Conservation (phyloP, 2,329 filamentous ascomycete species). For the Epichloe baconii region DNA sequence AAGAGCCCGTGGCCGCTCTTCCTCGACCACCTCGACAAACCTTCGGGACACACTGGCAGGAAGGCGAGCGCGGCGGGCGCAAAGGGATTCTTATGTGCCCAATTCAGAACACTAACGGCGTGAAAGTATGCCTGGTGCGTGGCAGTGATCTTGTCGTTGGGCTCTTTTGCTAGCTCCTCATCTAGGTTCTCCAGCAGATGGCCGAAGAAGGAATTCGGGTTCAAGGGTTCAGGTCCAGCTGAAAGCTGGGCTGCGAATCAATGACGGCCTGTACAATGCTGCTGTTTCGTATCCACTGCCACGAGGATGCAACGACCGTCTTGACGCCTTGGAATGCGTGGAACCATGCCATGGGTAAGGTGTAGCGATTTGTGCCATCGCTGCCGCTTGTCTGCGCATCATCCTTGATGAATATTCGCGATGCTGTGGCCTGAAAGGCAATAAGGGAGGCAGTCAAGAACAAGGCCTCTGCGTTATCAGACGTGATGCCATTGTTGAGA, state of each 20-base stretch:
- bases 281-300: conserved; percentile 49
- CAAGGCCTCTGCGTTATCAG: conserved; percentile 46
- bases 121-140: conserved; percentile 45
- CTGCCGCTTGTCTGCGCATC: conserved; percentile 26
- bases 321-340: conserved; percentile 57
- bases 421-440: conserved; percentile 52
- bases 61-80: conserved; percentile 47
- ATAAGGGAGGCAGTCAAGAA: conserved; percentile 52
- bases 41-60: conserved; percentile 48
- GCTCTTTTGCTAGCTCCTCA: conserved; percentile 34
- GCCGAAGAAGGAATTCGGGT: conserved; percentile 43
- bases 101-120: conserved; percentile 52
- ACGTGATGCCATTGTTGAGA: conserved; percentile 42
- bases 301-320: conserved; percentile 49
- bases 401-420: conserved; percentile 47
- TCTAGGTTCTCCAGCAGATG: conserved; percentile 45
- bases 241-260: conserved; percentile 49
- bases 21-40: conserved; percentile 46
- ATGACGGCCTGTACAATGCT: conserved; percentile 47
- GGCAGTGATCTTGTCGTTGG: conserved; percentile 16
- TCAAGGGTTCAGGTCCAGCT: conserved; percentile 41
- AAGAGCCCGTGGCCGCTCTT: conserved; percentile 46
- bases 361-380: conserved; percentile 33
- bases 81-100: conserved; percentile 48
- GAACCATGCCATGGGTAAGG: conserved; percentile 50